Conservation (phyloP, 108 stramenopile species). For the Cyclotella sp. region DNA sequence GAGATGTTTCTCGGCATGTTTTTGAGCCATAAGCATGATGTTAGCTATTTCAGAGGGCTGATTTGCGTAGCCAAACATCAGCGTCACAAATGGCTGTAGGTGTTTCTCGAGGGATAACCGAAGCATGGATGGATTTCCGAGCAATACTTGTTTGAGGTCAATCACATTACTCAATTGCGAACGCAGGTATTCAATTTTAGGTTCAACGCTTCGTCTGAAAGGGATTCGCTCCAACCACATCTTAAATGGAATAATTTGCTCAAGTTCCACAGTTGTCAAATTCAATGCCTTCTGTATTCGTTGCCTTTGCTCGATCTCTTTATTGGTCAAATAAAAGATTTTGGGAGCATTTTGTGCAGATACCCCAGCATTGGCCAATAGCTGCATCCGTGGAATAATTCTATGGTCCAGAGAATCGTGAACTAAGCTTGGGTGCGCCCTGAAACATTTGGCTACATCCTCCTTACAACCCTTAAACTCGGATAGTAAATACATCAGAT, state of each 20-base stretch:
- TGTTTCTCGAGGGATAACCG: constrained; percentile 22
- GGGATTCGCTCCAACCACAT: constrained; percentile 18
- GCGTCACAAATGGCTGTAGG: constrained; percentile 26
- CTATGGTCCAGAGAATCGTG: constrained; percentile 69
- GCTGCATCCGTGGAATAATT: constrained; percentile 67
- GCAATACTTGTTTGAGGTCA: constrained; percentile 25
- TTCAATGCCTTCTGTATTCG: constrained; percentile 26
- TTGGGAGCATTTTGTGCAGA: not conserved
- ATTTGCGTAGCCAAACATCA: constrained; percentile 15
- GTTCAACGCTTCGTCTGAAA: constrained; percentile 1
- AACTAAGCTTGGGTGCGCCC: constrained; percentile 60
- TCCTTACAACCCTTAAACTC: constrained; percentile 45
- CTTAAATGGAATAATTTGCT: constrained; percentile 21
- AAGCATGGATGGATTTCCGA: constrained; percentile 26
- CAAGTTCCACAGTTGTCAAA: constrained; percentile 29
- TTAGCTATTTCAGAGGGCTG: constrained; percentile 21
- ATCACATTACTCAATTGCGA: constrained; percentile 5
- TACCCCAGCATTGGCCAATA: constrained; percentile 43
- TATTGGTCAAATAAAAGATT: constrained; percentile 1
- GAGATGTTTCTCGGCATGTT: constrained; percentile 19
- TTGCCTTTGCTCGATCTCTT: constrained; percentile 25
- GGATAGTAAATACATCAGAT: constrained; percentile 58
- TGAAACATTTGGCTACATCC: constrained; percentile 35
- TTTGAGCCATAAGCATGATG: constrained; percentile 21
- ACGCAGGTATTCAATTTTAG: constrained; percentile 20